Base-by-base conservation (phyloP, 805 yeast genomes). In the Nakazawaea peltata region DNA sequence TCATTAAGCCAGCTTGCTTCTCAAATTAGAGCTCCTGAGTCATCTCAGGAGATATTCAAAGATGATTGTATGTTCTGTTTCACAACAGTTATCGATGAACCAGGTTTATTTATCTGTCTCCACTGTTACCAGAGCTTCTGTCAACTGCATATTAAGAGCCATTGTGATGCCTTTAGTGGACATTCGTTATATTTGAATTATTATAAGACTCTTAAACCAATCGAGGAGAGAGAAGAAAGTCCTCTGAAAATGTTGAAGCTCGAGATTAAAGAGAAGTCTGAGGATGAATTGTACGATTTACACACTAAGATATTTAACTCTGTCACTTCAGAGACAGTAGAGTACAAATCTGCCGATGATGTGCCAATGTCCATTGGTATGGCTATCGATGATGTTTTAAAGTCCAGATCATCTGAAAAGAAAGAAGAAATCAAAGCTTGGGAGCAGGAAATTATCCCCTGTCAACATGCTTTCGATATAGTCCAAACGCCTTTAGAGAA, bases 1-100 rank as follows among this genome's bases (percentile, higher is more conserved):
- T n/a, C n/a, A n/a, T n/a, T n/a, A n/a, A n/a, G n/a, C n/a, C n/a
- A n/a, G n/a, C n/a, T n/a, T n/a, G n/a, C n/a, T n/a, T n/a, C n/a
- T n/a, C n/a, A n/a, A n/a, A n/a, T n/a, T n/a, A n/a, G n/a, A n/a
- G n/a, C n/a, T n/a, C n/a, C n/a, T n/a, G n/a, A n/a, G n/a, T n/a
- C n/a, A n/a, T n/a, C n/a, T n/a, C n/a, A n/a, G n/a, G n/a, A n/a
- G n/a, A 74, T 88, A 13, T 78, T 75, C 49, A 88, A 85, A 51
- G 97, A 90, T 59, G 96, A 87, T 45, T 88, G 97, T 52, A 81
- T 82, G 61, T 90, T 73, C 57, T 81, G 88, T 35, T 90, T 81
- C 50, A 90, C 78, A 41, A 75, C 84, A 0, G 72, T 84, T 4
- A 58, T 61, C 34, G 71, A 69, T 32, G 43, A 46, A 9, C 35